Percentiles rank a stretch among this genome's conserved stretches.
Evolutionary conservation across 768 basidiomycete species (phyloP).

Genomic region (Podaxis rugospora): DNA sequence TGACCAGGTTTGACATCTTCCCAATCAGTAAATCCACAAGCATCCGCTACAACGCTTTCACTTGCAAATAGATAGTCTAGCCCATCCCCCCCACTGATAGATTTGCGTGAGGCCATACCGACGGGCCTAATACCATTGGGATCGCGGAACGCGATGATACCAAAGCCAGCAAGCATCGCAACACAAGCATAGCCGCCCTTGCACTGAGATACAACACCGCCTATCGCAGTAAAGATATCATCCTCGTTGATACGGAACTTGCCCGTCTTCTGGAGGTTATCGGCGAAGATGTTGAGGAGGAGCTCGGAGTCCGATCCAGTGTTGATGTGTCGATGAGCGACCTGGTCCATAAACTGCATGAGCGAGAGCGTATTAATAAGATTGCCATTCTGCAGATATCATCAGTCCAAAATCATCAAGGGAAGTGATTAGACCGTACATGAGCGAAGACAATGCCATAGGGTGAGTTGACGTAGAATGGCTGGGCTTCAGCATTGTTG

Average conservation of each 20-base stretch:
- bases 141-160: constrained; percentile 96
- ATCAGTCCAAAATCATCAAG: neutral
- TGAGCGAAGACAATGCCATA: constrained; percentile 98
- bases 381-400: constrained; percentile 80
- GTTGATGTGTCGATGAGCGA: constrained; percentile 97
- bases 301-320: constrained; percentile 98
- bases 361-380: constrained; percentile 87
- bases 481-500: constrained; percentile 95
- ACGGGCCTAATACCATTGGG: constrained; percentile 96
- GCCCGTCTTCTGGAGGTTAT: constrained; percentile 96
- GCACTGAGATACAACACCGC: constrained; percentile 83
- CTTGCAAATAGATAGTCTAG: constrained; percentile 89
- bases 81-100: constrained; percentile 34
- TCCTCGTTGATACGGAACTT: constrained; percentile 99
- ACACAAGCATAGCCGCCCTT: constrained; percentile 96
- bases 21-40: constrained; percentile 88
- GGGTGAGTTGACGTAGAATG: constrained; percentile 99
- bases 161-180: constrained; percentile 99
- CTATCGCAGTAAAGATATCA: constrained; percentile 94
- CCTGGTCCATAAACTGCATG: constrained; percentile 92
- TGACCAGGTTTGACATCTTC: constrained; percentile 87
- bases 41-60: constrained; percentile 96
- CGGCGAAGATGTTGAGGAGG: constrained; percentile 94
- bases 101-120: constrained; percentile 73
- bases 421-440: constrained; percentile 42